Percentiles rank a stretch among this genome's conserved stretches.
Evolutionary conservation across 495 filamentous ascomycete species (phyloP).

Genomic region (Neurospora sp.): DNA sequence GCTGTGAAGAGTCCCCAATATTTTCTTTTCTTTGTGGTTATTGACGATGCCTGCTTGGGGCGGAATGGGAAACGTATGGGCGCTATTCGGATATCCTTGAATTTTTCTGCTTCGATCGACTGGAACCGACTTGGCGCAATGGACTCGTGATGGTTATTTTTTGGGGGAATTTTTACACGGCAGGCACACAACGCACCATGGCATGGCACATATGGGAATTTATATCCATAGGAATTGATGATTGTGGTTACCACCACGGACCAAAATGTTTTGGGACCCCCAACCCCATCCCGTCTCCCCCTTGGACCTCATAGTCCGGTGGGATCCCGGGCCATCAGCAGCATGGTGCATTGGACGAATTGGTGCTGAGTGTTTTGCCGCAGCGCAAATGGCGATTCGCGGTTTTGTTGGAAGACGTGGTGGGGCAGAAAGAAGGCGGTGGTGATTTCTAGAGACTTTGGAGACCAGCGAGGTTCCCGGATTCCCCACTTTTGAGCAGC

Average conservation of each 20-base stretch:
- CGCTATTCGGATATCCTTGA: background rate
- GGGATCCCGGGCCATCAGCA: background rate
- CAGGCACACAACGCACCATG: background rate
- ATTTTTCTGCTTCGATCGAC: background rate
- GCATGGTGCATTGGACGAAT: background rate
- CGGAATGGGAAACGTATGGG: background rate
- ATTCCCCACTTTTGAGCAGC: background rate
- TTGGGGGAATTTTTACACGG: background rate
- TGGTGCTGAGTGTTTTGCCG: background rate
- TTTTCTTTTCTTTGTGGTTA: background rate
- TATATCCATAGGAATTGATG: background rate
- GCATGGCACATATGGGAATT: background rate
- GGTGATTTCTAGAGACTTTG: slow-evolving; percentile 10
- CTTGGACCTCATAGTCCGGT: background rate
- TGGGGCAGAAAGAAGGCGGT: slow-evolving; percentile 12
- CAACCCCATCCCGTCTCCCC: background rate
- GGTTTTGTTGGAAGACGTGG: slow-evolving; percentile 5
- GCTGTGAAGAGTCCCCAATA: background rate
- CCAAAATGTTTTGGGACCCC: background rate
- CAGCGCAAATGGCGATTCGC: slow-evolving; percentile 14
- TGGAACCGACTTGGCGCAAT: background rate
- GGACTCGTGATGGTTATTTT: background rate
- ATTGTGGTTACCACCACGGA: background rate
- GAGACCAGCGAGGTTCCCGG: background rate
- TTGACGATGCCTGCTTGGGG: background rate